phyloP scores from a whole-genome alignment of 116 monocot species.

The Zostera marina region DNA sequence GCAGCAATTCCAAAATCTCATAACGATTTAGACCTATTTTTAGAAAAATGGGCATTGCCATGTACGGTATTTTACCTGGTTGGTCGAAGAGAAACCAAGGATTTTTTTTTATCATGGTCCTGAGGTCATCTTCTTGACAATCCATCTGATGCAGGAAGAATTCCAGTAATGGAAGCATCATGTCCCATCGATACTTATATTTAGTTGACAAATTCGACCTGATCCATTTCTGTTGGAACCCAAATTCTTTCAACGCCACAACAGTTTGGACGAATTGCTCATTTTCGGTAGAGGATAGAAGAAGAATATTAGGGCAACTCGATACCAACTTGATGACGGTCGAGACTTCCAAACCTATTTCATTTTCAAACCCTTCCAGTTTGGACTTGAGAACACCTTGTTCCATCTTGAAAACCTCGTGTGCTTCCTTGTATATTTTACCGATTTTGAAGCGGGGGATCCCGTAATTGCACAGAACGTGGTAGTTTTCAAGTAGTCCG shows the following conservation, averaged over 20 bases:
- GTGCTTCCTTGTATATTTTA: too few relatives aligned
- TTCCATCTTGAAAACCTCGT: too few relatives aligned
- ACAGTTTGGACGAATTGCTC: conserved; percentile 38
- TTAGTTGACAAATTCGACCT: conserved; percentile 58
- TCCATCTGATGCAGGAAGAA: conserved; percentile 62
- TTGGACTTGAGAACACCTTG: too few relatives aligned
- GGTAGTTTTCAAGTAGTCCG: too few relatives aligned
- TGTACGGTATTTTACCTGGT: conserved; percentile 71
- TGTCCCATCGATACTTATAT: conserved; percentile 46
- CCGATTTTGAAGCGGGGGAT: too few relatives aligned
- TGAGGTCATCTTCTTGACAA: conserved; percentile 28
- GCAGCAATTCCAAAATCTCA: conserved; percentile 32
- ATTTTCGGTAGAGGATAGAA: conserved; percentile 41
- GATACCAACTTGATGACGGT: too few relatives aligned
- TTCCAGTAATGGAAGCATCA: conserved; percentile 42
- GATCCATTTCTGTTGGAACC: conserved; percentile 46
- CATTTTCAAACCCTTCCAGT: too few relatives aligned
- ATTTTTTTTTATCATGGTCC: conserved; percentile 33
- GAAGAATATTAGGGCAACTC: conserved; percentile 60
- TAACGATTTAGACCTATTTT: conserved; percentile 48
- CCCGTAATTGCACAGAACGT: too few relatives aligned
- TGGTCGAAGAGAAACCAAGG: conserved; percentile 70
- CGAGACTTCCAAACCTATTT: too few relatives aligned
- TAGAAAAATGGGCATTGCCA: conserved; percentile 38
- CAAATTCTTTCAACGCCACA: too few relatives aligned